phyloP scores from a whole-genome alignment of 2,329 filamentous ascomycete species.

The Sporothrix variecibatus region DNA sequence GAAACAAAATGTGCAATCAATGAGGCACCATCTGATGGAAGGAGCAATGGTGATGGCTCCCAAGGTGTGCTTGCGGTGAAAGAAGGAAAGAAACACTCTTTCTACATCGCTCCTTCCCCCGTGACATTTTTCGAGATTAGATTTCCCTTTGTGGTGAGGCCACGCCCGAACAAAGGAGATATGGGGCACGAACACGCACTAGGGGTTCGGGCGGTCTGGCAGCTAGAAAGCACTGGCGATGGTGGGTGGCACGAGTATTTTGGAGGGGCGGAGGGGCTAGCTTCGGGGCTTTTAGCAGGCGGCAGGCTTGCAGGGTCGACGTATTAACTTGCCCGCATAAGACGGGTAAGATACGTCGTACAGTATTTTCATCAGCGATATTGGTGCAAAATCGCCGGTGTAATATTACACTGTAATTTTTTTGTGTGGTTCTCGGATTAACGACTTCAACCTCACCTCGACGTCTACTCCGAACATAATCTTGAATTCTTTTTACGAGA shows the following conservation, averaged over 20 bases:
- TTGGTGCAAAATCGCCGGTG: neutral
- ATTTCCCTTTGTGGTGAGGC: slow-evolving; percentile 10
- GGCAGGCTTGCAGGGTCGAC: neutral
- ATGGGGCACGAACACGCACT: neutral
- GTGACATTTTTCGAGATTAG: neutral
- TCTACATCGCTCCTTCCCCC: neutral
- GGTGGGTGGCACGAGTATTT: neutral
- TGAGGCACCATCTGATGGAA: neutral
- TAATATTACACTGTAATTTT: neutral
- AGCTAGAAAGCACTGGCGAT: neutral
- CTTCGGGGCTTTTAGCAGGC: neutral
- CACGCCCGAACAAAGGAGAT: slow-evolving; percentile 3
- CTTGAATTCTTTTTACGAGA: neutral
- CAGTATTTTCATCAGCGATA: neutral
- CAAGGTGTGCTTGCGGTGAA: neutral
- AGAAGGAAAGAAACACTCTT: neutral
- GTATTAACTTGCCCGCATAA: neutral
- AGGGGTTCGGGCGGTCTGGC: neutral
- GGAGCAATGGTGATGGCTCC: neutral
- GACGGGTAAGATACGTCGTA: neutral
- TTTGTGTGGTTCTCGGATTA: neutral
- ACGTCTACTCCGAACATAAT: too few relatives aligned
- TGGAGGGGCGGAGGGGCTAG: neutral
- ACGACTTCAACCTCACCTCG: neutral
- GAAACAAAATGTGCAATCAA: neutral